Conservation (phyloP, 306 rosid species). For the Ormosia emarginata region DNA sequence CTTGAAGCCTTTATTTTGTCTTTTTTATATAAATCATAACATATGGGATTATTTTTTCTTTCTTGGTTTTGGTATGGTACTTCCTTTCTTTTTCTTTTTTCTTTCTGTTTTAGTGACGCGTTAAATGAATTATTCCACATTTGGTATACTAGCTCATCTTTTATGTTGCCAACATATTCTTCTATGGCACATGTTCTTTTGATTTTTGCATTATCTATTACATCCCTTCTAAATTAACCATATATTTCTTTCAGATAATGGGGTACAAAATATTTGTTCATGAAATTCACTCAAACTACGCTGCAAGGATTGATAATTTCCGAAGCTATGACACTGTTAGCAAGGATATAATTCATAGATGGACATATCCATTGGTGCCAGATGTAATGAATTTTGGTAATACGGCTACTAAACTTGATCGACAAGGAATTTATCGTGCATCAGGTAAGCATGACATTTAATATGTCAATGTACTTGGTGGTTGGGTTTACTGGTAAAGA, state of each 20-base stretch:
- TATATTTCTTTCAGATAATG: constrained; percentile 71
- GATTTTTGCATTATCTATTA: constrained; percentile 18
- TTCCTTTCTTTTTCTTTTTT: no score
- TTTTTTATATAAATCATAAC: no score
- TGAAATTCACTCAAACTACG: constrained; percentile 89
- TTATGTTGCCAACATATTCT: constrained; percentile 10
- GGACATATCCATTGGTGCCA: constrained; percentile 97
- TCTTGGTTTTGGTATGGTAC: no score
- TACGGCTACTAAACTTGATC: constrained; percentile 66
- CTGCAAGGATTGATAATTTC: constrained; percentile 94
- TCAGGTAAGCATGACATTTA: constrained; percentile 53
- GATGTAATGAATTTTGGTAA: constrained; percentile 79
- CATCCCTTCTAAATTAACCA: constrained; percentile 22
- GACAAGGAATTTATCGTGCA: constrained; percentile 92
- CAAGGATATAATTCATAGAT: constrained; percentile 94
- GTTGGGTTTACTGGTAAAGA: not conserved
- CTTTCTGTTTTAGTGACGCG: no score
- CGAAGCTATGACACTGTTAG: constrained; percentile 92
- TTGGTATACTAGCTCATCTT: not conserved
- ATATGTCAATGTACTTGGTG: not conserved
- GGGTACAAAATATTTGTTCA: constrained; percentile 92
- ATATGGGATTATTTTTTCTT: no score
- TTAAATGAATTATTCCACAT: no score
- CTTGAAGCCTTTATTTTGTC: no score
- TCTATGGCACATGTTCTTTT: not conserved